Base-by-base conservation (phyloP, 1,139 yeast genomes). In the Lodderomyces metapsilosis region DNA sequence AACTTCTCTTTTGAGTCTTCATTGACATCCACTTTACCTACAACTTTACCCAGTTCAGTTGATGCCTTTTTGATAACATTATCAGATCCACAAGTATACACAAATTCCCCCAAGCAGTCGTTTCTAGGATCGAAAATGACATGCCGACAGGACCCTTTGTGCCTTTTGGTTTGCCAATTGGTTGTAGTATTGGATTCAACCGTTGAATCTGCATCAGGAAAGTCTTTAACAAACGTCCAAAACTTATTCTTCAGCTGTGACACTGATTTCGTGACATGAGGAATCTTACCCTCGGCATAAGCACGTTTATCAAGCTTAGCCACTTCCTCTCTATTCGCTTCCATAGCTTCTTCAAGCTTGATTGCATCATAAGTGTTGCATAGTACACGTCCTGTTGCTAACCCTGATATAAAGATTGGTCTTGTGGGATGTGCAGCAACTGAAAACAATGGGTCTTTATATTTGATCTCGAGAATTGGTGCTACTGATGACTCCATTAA, bases 91-190 rank as follows among this genome's bases (percentile, higher is more conserved):
- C 82, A 82, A 1, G 95, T 74, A 52, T 71, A 86, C 1, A 86
- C 46, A 39, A 57, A 52, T 13, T 78, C 76, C 3, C 89, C 89
- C 0, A 75, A 65, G 11, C 67, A 61, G 12, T 52, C 45, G 37
- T 61, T 68, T 30, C 68, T 59, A 2, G 79, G 76, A 48, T 85
- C 91, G 58, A 88, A 84, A 12, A 78, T 66, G 5, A 88, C 66
- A 6, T 85, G 80, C 35, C 98, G 67, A 48, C 95, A 88, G 46
- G 96, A 85, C 1, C 91, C 92, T 61, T 88, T 88, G 59, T 92
- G 98, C 56, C 98, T 76, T 55, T 80, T 87, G 0, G 98, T 89
- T 44, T 84, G 78, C 98, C 98, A 92, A 31, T 71, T 48, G n/a
- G 69, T 56, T 5, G 16, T n/a, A 8, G 12, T 12, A 7, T 78